Conservation (phyloP, 305 asterid species). For the Rubia peregrina region DNA sequence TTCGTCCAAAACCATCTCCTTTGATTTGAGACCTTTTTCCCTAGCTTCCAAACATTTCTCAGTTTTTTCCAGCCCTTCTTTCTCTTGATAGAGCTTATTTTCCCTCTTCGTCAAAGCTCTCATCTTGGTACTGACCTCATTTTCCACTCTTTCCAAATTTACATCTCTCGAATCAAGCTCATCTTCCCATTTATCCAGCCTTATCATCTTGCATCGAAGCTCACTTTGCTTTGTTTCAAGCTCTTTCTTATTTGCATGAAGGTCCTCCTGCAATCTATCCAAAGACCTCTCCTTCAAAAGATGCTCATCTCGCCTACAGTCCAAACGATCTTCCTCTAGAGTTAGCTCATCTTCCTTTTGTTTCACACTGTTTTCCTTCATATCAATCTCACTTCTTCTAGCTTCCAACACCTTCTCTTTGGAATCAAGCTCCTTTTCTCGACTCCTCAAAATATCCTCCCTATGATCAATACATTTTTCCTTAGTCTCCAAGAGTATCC, state of each 20-base stretch:
- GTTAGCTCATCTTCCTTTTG: slow-evolving; percentile 13
- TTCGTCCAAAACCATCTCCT: background rate
- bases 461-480: slow-evolving; percentile 6
- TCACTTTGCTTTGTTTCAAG: background rate
- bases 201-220: background rate
- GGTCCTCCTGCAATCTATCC: background rate
- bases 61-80: background rate
- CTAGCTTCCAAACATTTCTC: background rate
- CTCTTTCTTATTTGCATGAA: background rate
- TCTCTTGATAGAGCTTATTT: background rate
- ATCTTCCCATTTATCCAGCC: background rate
- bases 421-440: slow-evolving; percentile 1
- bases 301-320: background rate
- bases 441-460: slow-evolving; percentile 19
- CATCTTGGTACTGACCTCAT: background rate
- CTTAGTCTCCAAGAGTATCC: slow-evolving; percentile 13
- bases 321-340: slow-evolving; percentile 22
- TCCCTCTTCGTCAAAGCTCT: background rate
- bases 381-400: slow-evolving; percentile 3
- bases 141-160: background rate
- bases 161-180: background rate
- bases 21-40: background rate
- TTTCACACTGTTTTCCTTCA: slow-evolving; percentile 23
- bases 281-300: background rate
- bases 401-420: background rate